These are phyloP conservation scores for Arabidopsis arenosa DNA, from an alignment of 345 rosid species.

Conservation along the genomic window DNA sequence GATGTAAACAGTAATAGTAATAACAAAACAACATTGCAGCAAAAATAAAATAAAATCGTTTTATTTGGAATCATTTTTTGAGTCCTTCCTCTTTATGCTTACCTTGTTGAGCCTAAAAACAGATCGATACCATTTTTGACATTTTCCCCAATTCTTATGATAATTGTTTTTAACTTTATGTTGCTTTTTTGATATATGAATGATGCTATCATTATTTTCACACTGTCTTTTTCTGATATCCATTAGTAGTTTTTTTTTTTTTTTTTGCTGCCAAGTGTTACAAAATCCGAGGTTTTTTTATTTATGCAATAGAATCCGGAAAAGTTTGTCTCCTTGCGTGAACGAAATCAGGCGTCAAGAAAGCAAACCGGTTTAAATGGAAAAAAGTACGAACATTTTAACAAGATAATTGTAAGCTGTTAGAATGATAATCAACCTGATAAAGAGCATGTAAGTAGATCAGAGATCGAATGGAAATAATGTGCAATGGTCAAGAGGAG, in stretches of 20 bases:
- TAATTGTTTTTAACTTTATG: constrained; percentile 26
- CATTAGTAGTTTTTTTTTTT: background rate
- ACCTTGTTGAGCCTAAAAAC: constrained; percentile 43
- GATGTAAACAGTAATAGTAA: no score
- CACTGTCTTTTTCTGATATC: constrained; percentile 31
- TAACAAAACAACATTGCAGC: no score
- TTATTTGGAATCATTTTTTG: constrained; percentile 35
- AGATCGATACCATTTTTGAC: constrained; percentile 40
- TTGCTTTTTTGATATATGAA: background rate
- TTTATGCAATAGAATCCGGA: constrained; percentile 39
- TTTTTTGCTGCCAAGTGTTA: constrained; percentile 23
- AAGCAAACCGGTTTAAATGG: constrained; percentile 33
- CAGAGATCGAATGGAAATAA: background rate
- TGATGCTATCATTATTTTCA: constrained; percentile 7
- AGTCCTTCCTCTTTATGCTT: constrained; percentile 43
- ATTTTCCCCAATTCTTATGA: constrained; percentile 21
- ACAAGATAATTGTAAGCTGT: background rate
- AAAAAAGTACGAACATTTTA: background rate
- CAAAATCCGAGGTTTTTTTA: constrained; percentile 33
- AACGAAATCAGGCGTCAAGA: constrained; percentile 24
- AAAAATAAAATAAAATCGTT: no score
- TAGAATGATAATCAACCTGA: background rate
- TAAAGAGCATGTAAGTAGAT: background rate
- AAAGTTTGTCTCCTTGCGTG: constrained; percentile 40
- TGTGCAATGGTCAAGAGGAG: background rate